Base-by-base conservation (phyloP, 805 yeast genomes). In the Ogataea philodendri region DNA sequence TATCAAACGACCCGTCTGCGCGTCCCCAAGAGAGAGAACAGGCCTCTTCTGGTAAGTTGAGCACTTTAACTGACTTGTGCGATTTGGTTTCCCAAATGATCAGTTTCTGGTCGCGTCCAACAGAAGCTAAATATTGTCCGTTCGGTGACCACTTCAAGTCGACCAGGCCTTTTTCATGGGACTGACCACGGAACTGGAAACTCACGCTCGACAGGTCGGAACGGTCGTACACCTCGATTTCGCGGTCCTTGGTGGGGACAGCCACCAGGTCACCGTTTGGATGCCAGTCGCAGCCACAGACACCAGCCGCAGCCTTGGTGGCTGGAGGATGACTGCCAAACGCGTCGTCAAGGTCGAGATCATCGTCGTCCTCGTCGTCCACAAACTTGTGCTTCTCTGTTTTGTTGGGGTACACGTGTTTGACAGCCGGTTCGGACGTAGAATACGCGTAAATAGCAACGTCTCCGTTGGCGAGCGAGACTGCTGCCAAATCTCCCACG, bases 201-300 rank as follows among this genome's bases (percentile, higher is more conserved):
- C 22, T 16, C 5, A 48, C 33, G 11, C 35, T 22, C 2, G 42
- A 37, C 36, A 61, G 70, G 38, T 67, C 55, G 15, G 57, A 49
- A 35, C 75, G 57, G 37, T 62, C 57, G 35, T 62, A 76, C 0
- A 75, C 65, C 33, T 67, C 67, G 30, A 81, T 66, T 3, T 67
- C 60, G 29, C 66, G 62, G 14, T 68, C 62, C 22, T 66, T 62
- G 5, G 81, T 64, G 2, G 95, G 88, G 13, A 85, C 51, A 2
- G 88, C 86, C 30, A 87, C 65, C n/a, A 66, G 57, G 35, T 74
- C 74, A 11, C 95, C 95, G 35, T 71, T 67, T 2, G 82, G 74
- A 38, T 78, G 74, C 95, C 95, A 87, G 22, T 72, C 74, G 21
- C 39, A 36, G 19, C 35, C 35, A 30, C 39, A 36, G 3, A 25